Evolutionary conservation across 768 basidiomycete genomes (phyloP), one percentile per base, ranked within the genome.

Genomic region (Filobasidium floriforme): DNA sequence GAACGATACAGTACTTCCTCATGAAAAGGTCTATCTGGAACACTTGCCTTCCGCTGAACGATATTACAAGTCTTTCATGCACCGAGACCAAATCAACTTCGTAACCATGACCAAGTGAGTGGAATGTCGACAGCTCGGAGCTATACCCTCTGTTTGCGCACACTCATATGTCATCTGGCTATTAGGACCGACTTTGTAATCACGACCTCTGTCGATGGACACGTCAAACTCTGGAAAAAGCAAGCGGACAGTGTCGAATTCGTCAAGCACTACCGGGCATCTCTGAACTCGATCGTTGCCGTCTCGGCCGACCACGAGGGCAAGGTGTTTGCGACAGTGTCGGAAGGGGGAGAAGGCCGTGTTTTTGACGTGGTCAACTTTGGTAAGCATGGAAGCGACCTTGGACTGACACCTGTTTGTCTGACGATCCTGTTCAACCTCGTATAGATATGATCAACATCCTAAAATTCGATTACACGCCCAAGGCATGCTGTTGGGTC

Each of bases 191-290:
- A 92, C 65, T 99, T 97, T 74, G 75, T 98, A 51, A 83, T 99
- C 59, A 99, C 96, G 7, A 92, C 94, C 0, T 97, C 94, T 1
- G 79, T 92, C 11, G 96, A 98, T 75, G 96, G 96, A 1, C 89
- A 92, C 78, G 79, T 98, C 69, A 99, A 99, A 77, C 80, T 99
- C n/a, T 99, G 96, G 96, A 98, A 96, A 82, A 99, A 99, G 79
- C 92, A 96, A 80, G 89, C 92, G 24, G 64, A 82, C 7, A 94
- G 93, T 4, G 92, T 99, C 73, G 96, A 98, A 80, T 98, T 97
- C 72, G 94, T 98, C 66, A 99, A 99, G 80, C 90, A 93, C 70
- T 99, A 94, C 77, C 87, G 96, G 55, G 92, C 96, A 0, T 93
- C 96, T 72, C 82, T 93, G 24, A 83, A 84, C 28, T 85, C 90